Base-by-base conservation (phyloP, 169 alveolate genomes). In the Cryptosporidium muris region DNA sequence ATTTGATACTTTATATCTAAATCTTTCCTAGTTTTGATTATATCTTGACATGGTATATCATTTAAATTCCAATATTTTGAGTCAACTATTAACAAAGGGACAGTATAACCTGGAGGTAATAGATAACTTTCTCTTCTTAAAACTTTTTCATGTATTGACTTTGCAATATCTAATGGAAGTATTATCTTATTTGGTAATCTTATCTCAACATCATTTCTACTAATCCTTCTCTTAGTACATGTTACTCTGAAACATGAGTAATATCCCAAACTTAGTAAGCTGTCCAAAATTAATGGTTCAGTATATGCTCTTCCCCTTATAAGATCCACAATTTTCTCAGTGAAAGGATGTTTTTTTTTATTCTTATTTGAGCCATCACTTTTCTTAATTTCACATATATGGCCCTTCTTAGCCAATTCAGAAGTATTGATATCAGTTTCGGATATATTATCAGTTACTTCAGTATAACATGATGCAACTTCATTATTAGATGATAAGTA, bases 251-350 rank as follows among this genome's bases (percentile, higher is more conserved):
- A 74, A 25, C 85, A 74, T 1, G 85, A 74, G 25, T 74, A 74
- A 14, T 58, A 74, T 40, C 85, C 85, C 8, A 74, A 47, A 36
- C 85, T 74, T 51, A 74, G 14, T 49, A 58, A 47, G 9, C 85
- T 74, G 34, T 74, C 85, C 38, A 74, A 37, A 14, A 74, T 74
- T 25, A 74, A 64, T 42, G 85, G 85, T 8, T 74, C 85, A 12
- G 63, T 58, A 60, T 25, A 74, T 2, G 74, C 68, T 45, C 47
- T 74, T 56, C 85, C 85, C 45, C 64, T 53, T 25, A 74, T 25
- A 34, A 12, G 47, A 56, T 74, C 85, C 7, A 56, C 1, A 7
- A 54, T 51, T 47, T 34, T 67, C n/a, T 74, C 68, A n/a, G 34
- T 62, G 2, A 54, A 58, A 51, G 3, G 40, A n/a, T 49, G n/a